A percentile compares a stretch with the other conserved stretches of the same genome.
These are phyloP conservation scores for Pichia norvegensis DNA, from an alignment of 1,139 yeast species.

Conservation along the genomic window DNA sequence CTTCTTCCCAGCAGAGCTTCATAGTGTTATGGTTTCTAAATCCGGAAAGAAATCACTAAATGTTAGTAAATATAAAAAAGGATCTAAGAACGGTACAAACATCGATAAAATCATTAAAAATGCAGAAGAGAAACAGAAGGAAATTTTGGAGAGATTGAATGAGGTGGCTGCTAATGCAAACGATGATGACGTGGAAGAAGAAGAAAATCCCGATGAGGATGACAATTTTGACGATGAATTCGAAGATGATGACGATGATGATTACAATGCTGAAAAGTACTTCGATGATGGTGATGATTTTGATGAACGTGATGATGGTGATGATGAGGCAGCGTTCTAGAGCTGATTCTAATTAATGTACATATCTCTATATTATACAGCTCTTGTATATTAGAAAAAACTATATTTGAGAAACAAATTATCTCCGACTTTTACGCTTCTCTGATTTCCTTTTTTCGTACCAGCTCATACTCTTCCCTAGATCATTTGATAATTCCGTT, in stretches of 20 bases:
- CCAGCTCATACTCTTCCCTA: constrained; percentile 8
- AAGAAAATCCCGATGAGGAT: constrained; percentile 55
- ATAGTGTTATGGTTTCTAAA: constrained; percentile 46
- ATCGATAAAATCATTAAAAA: constrained; percentile 28
- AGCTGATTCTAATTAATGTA: no score
- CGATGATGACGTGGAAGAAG: constrained; percentile 29
- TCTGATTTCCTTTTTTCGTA: constrained; percentile 13
- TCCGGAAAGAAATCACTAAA: constrained; percentile 40
- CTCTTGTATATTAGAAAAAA: background rate
- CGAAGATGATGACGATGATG: constrained; percentile 71
- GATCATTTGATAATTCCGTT: background rate
- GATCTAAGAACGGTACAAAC: constrained; percentile 31
- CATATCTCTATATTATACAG: background rate
- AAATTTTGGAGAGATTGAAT: constrained; percentile 51
- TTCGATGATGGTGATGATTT: constrained; percentile 52
- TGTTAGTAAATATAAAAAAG: constrained; percentile 40
- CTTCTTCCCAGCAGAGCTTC: constrained; percentile 75
- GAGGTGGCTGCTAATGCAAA: constrained; percentile 44
- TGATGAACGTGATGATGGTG: constrained; percentile 45
- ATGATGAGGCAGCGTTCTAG: constrained; percentile 63
- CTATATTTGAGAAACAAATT: no score
- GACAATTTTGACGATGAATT: constrained; percentile 72
- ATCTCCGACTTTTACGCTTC: constrained; percentile 4
- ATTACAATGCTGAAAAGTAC: constrained; percentile 70
- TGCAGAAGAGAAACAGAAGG: constrained; percentile 32